phyloP scores from a whole-genome alignment of 768 basidiomycete species.

The Calvatia gigantea region DNA sequence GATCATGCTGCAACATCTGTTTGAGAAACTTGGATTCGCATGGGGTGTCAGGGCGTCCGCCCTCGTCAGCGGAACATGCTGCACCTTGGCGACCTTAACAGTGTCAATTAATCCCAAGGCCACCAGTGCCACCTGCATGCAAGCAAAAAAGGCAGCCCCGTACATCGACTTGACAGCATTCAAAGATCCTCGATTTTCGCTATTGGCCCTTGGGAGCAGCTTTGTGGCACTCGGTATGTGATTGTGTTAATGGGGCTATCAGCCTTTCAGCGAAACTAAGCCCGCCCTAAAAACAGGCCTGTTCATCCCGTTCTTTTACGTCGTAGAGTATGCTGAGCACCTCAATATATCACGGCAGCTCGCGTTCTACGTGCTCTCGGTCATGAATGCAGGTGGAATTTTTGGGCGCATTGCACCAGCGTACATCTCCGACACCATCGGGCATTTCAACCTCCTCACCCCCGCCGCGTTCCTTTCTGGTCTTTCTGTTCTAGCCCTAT shows the following conservation, averaged over 20 bases:
- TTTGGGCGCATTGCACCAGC: conserved; percentile 64
- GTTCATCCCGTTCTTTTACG: conserved; percentile 72
- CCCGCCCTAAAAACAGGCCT: conserved; percentile 40
- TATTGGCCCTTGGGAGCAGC: conserved; percentile 51
- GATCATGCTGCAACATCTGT: conserved; percentile 57
- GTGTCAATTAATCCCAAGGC: conserved; percentile 28
- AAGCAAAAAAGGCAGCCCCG: conserved; percentile 23
- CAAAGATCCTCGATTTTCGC: conserved; percentile 47
- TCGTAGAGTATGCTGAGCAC: conserved; percentile 54
- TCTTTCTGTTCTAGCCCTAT: conserved; percentile 52
- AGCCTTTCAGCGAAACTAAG: background rate
- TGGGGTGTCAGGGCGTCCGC: conserved; percentile 62
- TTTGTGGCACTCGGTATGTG: conserved; percentile 59
- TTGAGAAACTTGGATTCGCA: conserved; percentile 51
- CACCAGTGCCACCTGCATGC: conserved; percentile 19
- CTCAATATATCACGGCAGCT: conserved; percentile 27
- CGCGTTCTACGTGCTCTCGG: conserved; percentile 56
- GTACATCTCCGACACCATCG: conserved; percentile 59
- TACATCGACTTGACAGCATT: conserved; percentile 33
- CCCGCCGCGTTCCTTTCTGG: conserved; percentile 64
- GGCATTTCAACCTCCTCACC: conserved; percentile 63
- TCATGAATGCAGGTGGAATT: conserved; percentile 67
- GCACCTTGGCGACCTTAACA: conserved; percentile 42
- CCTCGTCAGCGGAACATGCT: conserved; percentile 45
- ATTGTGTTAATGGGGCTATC: background rate